phyloP scores from a whole-genome alignment of 106 monocot species.

The Chionographis japonica region DNA sequence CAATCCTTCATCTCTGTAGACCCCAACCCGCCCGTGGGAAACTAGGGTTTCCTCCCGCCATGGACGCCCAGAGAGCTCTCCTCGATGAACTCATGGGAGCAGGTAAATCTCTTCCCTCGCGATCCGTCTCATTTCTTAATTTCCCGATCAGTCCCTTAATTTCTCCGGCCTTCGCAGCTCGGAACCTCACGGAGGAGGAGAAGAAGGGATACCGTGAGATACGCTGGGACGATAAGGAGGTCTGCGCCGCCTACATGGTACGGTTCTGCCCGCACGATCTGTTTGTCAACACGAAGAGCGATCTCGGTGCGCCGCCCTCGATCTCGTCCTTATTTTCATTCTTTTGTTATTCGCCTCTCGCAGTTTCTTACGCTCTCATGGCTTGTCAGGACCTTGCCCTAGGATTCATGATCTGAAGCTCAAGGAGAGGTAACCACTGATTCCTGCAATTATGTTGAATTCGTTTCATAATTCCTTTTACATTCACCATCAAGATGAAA shows the following conservation, averaged over 20 bases:
- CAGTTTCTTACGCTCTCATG: background rate
- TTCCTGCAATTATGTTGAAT: background rate
- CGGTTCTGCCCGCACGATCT: constrained; percentile 99
- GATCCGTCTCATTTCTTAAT: background rate
- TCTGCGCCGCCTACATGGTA: constrained; percentile 80
- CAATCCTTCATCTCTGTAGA: background rate
- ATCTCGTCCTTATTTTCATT: background rate
- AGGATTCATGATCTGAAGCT: constrained; percentile 71
- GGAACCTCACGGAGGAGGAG: constrained; percentile 96
- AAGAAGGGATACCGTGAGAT: constrained; percentile 80
- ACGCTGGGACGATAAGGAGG: constrained; percentile 91
- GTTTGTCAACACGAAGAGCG: constrained; percentile 96
- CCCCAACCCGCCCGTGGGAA: no score
- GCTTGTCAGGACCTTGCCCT: constrained; percentile 48
- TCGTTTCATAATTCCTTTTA: background rate
- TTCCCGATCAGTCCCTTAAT: background rate
- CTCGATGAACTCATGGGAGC: constrained; percentile 91
- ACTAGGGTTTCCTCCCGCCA: constrained; percentile 20
- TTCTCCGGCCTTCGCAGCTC: constrained; percentile 34
- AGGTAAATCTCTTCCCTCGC: constrained; percentile 26
- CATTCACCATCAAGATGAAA: no score
- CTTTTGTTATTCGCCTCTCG: background rate
- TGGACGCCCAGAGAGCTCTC: constrained; percentile 85
- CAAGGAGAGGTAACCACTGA: constrained; percentile 55
- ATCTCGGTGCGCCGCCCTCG: constrained; percentile 55